phyloP scores from a whole-genome alignment of 2,329 filamentous ascomycete species.

The Microdochium paspali region DNA sequence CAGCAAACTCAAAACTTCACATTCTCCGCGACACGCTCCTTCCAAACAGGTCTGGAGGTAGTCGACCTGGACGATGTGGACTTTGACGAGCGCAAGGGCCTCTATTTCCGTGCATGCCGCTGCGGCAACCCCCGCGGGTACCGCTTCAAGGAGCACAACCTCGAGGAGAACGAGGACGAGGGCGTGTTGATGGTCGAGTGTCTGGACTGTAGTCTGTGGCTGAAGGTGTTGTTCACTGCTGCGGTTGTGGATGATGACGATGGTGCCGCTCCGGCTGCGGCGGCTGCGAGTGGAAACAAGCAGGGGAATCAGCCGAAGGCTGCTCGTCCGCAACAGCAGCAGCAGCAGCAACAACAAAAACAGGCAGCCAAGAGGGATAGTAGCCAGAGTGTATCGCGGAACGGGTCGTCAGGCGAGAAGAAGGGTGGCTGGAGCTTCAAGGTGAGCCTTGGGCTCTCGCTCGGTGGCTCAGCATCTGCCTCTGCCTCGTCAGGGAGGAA shows the following conservation, averaged over 20 bases:
- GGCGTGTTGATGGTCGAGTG: slow-evolving; percentile 57
- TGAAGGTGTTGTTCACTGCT: slow-evolving; percentile 54
- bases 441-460: background rate
- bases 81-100: slow-evolving; percentile 34
- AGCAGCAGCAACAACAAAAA: background rate
- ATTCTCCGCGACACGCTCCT: slow-evolving; percentile 10
- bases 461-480: background rate
- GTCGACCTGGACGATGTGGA: slow-evolving; percentile 57
- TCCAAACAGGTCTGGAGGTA: slow-evolving; percentile 47
- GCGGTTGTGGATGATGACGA: slow-evolving; percentile 26
- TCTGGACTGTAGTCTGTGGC: slow-evolving; percentile 57
- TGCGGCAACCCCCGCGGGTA: slow-evolving; percentile 56
- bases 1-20: slow-evolving; percentile 5
- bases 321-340: background rate
- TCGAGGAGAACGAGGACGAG: slow-evolving; percentile 47
- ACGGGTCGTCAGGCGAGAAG: background rate
- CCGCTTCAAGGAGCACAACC: slow-evolving; percentile 45
- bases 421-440: background rate
- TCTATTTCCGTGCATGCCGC: slow-evolving; percentile 51
- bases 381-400: background rate
- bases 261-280: background rate
- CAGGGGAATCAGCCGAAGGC: background rate
- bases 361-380: background rate
- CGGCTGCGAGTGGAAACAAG: background rate
- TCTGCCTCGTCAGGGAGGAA: background rate